Evolutionary conservation across 2,329 filamentous ascomycete genomes (phyloP).

Genomic region (Aspergillus sp.): DNA sequence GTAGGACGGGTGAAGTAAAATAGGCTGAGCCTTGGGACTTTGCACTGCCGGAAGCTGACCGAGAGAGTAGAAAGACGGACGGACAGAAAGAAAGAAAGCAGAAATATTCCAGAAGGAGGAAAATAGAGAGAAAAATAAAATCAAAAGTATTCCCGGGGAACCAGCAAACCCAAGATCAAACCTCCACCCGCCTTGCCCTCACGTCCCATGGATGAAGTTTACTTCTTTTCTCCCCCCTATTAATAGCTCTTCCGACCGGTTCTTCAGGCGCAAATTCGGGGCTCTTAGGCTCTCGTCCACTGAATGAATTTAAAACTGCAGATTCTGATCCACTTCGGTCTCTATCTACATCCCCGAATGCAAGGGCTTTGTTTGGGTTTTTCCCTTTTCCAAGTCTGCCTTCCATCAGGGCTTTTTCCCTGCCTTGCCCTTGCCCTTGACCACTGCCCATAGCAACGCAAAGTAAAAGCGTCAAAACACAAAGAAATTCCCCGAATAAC

Average conservation of each 20-base stretch:
- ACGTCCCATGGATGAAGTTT: neutral
- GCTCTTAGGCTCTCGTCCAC: neutral
- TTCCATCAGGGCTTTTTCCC: neutral
- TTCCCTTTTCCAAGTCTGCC: neutral
- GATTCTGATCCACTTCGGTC: slow-evolving; percentile 10
- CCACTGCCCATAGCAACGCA: slow-evolving; percentile 6
- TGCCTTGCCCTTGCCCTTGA: neutral
- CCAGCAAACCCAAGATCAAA: too few species aligned
- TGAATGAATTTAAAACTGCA: slow-evolving; percentile 4
- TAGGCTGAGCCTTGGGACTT: too few species aligned
- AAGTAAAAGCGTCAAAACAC: neutral
- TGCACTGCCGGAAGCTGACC: too few species aligned
- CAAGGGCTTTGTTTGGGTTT: slow-evolving; percentile 13
- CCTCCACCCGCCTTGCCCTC: neutral
- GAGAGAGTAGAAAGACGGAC: too few species aligned
- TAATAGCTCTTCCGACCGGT: neutral
- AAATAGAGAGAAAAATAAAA: too few species aligned
- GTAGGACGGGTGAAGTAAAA: too few species aligned
- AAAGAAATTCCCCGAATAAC: slow-evolving; percentile 3
- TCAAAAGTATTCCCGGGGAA: neutral
- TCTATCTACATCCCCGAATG: slow-evolving; percentile 15
- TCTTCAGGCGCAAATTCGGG: neutral
- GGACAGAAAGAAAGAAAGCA: too few species aligned
- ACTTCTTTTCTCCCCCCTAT: neutral
- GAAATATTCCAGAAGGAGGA: too few species aligned